Conservation (phyloP, 176 grass and related monocot genomes). For the Cymbopogon citratus region DNA sequence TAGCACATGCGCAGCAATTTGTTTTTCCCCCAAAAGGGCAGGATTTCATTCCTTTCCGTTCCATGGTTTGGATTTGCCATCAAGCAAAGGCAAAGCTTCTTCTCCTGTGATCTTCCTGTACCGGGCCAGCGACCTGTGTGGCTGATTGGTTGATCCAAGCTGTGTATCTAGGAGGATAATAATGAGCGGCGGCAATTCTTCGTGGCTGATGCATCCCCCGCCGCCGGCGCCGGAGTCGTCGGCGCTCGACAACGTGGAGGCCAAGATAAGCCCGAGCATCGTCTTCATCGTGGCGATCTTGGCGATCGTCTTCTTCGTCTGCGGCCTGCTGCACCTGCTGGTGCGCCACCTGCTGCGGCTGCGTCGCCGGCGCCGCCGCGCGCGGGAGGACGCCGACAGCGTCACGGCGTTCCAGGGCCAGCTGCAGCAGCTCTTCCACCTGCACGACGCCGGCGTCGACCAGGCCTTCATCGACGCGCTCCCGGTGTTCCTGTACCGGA, state of each 20-base stretch:
- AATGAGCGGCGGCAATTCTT: too few relatives aligned
- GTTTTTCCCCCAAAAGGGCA: not conserved
- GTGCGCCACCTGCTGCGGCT: too few relatives aligned
- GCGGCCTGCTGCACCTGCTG: too few relatives aligned
- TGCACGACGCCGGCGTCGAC: slow-evolving; percentile 84
- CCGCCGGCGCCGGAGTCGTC: too few relatives aligned
- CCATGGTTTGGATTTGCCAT: not conserved
- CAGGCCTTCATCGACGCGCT: slow-evolving; percentile 91
- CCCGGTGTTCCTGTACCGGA: slow-evolving; percentile 66
- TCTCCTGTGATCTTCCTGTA: not conserved
- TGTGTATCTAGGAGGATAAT: not conserved
- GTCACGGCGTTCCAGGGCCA: slow-evolving; percentile 75
- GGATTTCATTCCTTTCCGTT: not conserved
- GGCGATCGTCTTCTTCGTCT: too few relatives aligned
- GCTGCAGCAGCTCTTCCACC: slow-evolving; percentile 90
- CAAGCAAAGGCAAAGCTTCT: not conserved
- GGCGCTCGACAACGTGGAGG: too few relatives aligned
- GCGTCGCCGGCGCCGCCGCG: too few relatives aligned
- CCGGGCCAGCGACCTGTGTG: not conserved
- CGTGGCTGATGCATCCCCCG: too few relatives aligned
- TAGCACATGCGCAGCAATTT: not conserved
- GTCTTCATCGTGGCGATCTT: too few relatives aligned
- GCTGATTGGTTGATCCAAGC: not conserved
- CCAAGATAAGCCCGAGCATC: too few relatives aligned
- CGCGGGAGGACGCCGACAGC: slow-evolving; percentile 29